A percentile compares a stretch with the other conserved stretches of the same genome.
Evolutionary conservation across 2,329 filamentous ascomycete genomes (phyloP).

Genomic region (Fusarium drepaniforme): DNA sequence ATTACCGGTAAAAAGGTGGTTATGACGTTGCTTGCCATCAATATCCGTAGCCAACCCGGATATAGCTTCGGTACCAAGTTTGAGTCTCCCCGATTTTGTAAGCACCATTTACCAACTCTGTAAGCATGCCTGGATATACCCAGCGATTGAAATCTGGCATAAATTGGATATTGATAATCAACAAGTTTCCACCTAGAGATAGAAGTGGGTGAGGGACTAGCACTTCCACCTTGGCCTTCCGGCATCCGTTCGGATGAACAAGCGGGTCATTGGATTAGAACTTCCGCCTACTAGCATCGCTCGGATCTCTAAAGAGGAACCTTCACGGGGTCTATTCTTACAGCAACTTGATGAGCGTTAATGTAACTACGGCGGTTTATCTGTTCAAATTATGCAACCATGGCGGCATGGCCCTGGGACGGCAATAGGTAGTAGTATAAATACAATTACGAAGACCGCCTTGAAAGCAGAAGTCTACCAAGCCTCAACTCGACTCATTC

Average conservation of each 20-base stretch:
- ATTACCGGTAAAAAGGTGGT: neutral
- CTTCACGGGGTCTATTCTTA: neutral
- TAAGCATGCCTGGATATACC: neutral
- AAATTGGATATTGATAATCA: neutral
- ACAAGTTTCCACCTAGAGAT: neutral
- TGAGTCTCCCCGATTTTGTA: neutral
- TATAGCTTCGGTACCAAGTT: neutral
- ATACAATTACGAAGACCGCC: neutral
- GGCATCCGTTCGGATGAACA: neutral
- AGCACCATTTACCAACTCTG: neutral
- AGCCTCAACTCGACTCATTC: neutral
- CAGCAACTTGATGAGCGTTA: neutral
- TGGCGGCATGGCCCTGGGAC: neutral
- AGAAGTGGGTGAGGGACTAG: neutral
- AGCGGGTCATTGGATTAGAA: neutral
- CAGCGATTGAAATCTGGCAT: neutral
- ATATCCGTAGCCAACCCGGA: neutral
- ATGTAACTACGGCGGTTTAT: neutral
- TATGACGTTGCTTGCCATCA: neutral
- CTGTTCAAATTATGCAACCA: neutral
- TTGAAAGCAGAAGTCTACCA: neutral
- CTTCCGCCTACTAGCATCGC: neutral
- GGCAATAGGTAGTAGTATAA: neutral
- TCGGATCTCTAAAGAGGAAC: neutral
- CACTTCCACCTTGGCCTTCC: neutral